phyloP scores from a whole-genome alignment of 345 rosid species.

The Mallotus nudiflorus region DNA sequence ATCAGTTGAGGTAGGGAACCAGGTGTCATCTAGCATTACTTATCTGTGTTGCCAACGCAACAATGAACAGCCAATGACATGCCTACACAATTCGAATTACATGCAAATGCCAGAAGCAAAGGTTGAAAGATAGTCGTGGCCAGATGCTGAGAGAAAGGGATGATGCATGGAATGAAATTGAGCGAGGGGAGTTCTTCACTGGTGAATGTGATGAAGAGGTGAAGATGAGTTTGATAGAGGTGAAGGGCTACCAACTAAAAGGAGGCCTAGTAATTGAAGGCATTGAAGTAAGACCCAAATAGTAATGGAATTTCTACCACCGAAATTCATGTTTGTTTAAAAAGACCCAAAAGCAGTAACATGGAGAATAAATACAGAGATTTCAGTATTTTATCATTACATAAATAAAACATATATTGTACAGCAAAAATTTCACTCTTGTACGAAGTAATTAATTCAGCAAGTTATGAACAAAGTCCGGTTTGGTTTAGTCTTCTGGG shows the following conservation, averaged over 20 bases:
- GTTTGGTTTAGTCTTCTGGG: too few relatives aligned
- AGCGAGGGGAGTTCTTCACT: constrained; percentile 23
- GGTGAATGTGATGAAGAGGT: constrained; percentile 15
- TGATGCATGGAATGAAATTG: constrained; percentile 26
- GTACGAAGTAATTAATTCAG: neutral
- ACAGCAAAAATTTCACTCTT: too few relatives aligned
- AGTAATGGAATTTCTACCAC: neutral
- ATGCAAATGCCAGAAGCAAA: neutral
- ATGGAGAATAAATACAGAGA: neutral
- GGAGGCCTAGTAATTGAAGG: constrained; percentile 24
- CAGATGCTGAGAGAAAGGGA: constrained; percentile 14
- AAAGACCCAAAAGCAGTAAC: neutral
- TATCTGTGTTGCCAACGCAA: neutral
- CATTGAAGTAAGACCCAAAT: constrained; percentile 30
- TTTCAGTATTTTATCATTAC: neutral
- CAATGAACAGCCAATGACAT: neutral
- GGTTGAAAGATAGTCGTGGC: neutral
- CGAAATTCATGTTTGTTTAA: neutral
- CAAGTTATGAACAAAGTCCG: too few relatives aligned
- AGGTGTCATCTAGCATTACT: neutral
- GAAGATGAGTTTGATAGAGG: constrained; percentile 25
- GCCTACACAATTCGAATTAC: neutral
- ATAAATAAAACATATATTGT: too few relatives aligned
- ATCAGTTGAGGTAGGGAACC: constrained; percentile 21
- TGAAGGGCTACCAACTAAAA: constrained; percentile 19